Evolutionary conservation across 2,329 filamentous ascomycete genomes (phyloP), one percentile per base, ranked within the genome.

Genomic region (Neonectria hederae): DNA sequence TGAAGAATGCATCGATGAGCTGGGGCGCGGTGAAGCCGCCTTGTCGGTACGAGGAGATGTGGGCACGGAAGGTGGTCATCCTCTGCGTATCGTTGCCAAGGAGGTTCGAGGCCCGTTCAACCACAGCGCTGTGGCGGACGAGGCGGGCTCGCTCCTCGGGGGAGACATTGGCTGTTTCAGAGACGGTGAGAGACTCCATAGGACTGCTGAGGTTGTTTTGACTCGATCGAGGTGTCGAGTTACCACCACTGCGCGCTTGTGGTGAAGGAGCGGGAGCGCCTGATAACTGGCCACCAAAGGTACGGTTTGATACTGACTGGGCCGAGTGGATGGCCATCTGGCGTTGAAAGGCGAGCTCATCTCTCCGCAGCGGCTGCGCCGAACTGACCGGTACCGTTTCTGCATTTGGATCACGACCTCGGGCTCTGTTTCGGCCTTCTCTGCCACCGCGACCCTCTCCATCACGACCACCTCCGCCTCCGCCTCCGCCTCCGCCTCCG

Each of bases 311-410:
- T 0, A 93, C 86, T 0, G 93, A 93, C 74, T 97, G 93, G 1
- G 93, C 90, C 54, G 90, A 94, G 72, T 97, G 94, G 54, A 98
- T 93, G 43, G 94, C 94, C 84, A 97, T 89, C 74, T 97, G 93
- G 54, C 96, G 86, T 75, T 98, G 95, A 77, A 93, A 97, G 2
- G 96, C 95, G 57, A 97, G 82, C 78, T 98, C 93, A 68, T 97
- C 96, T 75, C 96, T 85, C 53, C 92, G 87, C 75, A 97, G 77
- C 1, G 93, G 90, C 69, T 96, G 93, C 1, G 92, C 91, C 59
- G 92, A 93, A 32, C 91, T 92, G 6, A 87, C 82, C 4, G 93
- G 92, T 24, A 95, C 80, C 21, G 92, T 85, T 69, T 97, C 94
- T 0, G 92, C 86, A 77, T 97, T 97, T 2, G 94, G 94, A 78